Conservation (phyloP, 2,329 filamentous ascomycete species). For the Stagonosporopsis rhizophila region DNA sequence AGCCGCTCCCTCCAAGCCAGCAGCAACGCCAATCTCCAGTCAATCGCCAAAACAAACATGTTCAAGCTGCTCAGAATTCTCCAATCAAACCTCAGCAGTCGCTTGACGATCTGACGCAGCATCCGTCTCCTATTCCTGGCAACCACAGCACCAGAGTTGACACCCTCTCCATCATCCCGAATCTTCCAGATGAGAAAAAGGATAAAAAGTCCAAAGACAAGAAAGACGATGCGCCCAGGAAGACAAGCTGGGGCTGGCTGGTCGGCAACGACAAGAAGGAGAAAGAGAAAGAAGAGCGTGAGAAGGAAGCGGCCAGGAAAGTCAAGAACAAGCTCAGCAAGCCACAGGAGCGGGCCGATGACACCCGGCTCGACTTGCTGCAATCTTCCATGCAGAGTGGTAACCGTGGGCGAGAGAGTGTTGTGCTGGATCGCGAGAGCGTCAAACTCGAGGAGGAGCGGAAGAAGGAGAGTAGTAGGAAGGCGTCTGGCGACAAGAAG, state of each 20-base stretch:
- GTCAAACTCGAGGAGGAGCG: conserved; percentile 80
- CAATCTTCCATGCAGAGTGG: conserved; percentile 83
- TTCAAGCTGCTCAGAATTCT: conserved; percentile 41
- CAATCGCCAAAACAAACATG: conserved; percentile 37
- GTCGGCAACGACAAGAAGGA: conserved; percentile 63
- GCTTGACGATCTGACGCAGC: conserved; percentile 69
- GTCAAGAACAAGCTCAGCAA: conserved; percentile 72
- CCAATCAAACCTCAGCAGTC: conserved; percentile 56
- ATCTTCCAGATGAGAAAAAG: conserved; percentile 72
- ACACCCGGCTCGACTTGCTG: conserved; percentile 81
- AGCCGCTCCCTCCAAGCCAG: conserved; percentile 21
- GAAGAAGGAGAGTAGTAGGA: conserved; percentile 79
- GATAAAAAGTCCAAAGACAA: conserved; percentile 77
- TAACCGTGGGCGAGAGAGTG: conserved; percentile 73
- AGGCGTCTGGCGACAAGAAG: conserved; percentile 76
- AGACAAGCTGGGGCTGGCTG: conserved; percentile 87
- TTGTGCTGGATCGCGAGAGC: conserved; percentile 80
- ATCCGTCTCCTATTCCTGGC: conserved; percentile 73
- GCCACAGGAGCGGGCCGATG: conserved; percentile 64
- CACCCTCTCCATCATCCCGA: conserved; percentile 80
- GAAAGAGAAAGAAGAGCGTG: conserved; percentile 47
- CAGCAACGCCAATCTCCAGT: conserved; percentile 36
- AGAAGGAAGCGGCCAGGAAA: conserved; percentile 52
- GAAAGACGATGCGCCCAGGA: conserved; percentile 72
- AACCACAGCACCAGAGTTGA: conserved; percentile 73